These are phyloP conservation scores for Leccinum pseudoinsigne DNA, from an alignment of 1,284 basidiomycete genomes.

Conservation along the genomic window DNA sequence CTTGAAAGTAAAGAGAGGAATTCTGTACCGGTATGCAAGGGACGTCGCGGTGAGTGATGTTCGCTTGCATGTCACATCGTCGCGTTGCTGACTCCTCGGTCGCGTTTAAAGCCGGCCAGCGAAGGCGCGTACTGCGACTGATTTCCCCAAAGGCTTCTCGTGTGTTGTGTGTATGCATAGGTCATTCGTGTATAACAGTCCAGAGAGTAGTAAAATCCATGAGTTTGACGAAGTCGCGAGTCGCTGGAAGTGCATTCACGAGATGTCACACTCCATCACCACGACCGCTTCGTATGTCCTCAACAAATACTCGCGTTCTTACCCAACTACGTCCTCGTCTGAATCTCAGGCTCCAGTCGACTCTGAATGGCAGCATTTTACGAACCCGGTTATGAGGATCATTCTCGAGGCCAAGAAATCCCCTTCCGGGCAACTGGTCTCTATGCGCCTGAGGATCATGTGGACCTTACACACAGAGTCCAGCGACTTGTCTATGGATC, in stretches of 20 bases:
- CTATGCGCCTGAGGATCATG: slow-evolving; percentile 59
- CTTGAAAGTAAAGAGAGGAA: slow-evolving; percentile 71
- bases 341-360: slow-evolving; percentile 26
- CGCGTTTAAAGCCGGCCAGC: slow-evolving; percentile 60
- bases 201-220: not conserved
- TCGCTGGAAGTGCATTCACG: not conserved
- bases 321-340: slow-evolving; percentile 36
- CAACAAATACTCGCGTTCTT: slow-evolving; percentile 67
- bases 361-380: slow-evolving; percentile 75
- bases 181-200: not conserved
- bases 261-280: slow-evolving; percentile 59
- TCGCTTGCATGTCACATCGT: not conserved
- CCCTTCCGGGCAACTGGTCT: slow-evolving; percentile 49
- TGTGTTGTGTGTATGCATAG: slow-evolving; percentile 10
- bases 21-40: slow-evolving; percentile 74
- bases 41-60: slow-evolving; percentile 70
- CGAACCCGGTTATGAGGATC: slow-evolving; percentile 63
- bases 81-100: slow-evolving; percentile 13
- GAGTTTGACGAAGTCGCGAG: not conserved
- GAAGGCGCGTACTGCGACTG: slow-evolving; percentile 78
- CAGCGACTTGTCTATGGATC: slow-evolving; percentile 39
- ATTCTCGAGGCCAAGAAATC: slow-evolving; percentile 60
- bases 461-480: slow-evolving; percentile 54
- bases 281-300: slow-evolving; percentile 54
- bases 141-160: not conserved